Percentiles rank a stretch among this genome's conserved stretches.
phyloP scores from a whole-genome alignment of 1,139 yeast species.

The Hemisphaericaspora lyxosophila region DNA sequence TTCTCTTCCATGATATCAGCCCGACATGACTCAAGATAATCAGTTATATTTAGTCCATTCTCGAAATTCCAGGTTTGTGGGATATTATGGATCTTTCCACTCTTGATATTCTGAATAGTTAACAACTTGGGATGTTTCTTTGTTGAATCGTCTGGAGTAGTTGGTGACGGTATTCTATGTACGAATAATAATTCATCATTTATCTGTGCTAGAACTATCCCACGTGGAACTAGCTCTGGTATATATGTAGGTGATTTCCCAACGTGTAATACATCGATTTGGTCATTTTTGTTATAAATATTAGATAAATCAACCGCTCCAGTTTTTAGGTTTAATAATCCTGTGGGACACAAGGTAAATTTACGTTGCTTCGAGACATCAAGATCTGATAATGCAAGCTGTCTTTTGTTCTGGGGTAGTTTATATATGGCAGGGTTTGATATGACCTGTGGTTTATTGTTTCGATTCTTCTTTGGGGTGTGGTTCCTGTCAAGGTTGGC shows the following conservation, averaged over 20 bases:
- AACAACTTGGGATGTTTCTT: constrained; percentile 1
- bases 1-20: not conserved
- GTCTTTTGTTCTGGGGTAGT: not conserved
- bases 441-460: not conserved
- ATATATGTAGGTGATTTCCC: constrained; percentile 1
- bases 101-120: constrained; percentile 5
- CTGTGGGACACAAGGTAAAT: not conserved
- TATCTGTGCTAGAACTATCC: constrained; percentile 6
- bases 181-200: constrained; percentile 4
- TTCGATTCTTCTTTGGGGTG: not conserved
- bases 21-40: not conserved
- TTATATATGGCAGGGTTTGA: constrained; percentile 2
- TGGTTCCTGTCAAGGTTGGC: not conserved
- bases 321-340: constrained; percentile 10
- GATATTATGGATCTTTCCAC: constrained; percentile 6
- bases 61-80: constrained; percentile 3
- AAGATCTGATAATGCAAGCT: not conserved
- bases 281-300: constrained; percentile 6
- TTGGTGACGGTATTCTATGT: constrained; percentile 4
- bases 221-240: constrained; percentile 9
- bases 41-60: not conserved
- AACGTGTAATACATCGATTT: constrained; percentile 1
- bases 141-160: not conserved
- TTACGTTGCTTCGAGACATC: not conserved
- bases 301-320: constrained; percentile 6